Percentiles rank a stretch among this genome's conserved stretches.
Conservation (phyloP, 2,329 filamentous ascomycete species). For the Aspergillus calidoustus region DNA sequence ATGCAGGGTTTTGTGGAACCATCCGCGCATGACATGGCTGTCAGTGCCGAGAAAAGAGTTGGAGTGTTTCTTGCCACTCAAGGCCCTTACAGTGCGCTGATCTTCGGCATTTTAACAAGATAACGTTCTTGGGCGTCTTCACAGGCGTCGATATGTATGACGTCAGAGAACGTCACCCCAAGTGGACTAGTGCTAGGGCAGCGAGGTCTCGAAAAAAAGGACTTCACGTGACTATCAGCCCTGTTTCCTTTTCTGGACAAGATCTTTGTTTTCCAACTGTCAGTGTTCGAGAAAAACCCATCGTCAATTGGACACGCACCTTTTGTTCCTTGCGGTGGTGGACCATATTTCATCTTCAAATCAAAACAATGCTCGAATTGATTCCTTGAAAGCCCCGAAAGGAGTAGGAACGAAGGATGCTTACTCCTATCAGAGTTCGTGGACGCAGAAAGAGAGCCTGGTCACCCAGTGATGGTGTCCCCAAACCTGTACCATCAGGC, state of each 20-base stretch:
- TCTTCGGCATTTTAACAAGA: not conserved
- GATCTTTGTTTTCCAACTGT: not conserved
- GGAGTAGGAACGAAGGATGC: conserved; percentile 15
- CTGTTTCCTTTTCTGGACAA: conserved; percentile 1
- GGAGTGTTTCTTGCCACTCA: conserved; percentile 3
- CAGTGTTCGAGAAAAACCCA: not conserved
- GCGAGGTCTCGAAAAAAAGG: not conserved
- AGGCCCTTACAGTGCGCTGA: not conserved
- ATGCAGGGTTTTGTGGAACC: conserved; percentile 13
- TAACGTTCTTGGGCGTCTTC: not conserved
- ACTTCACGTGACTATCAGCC: conserved; percentile 19
- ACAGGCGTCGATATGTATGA: not conserved
- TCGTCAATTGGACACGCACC: not conserved
- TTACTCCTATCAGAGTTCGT: conserved; percentile 39
- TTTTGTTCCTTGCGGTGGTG: not conserved
- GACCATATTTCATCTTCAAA: not conserved
- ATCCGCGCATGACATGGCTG: conserved; percentile 53
- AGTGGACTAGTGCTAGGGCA: conserved; percentile 14
- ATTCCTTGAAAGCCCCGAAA: not conserved
- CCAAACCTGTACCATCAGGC: conserved; percentile 19
- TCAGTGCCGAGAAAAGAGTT: not conserved
- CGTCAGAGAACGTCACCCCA: not conserved
- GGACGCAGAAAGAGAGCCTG: conserved; percentile 31
- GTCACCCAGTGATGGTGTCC: conserved; percentile 4
- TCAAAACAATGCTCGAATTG: not conserved